Evolutionary conservation across 306 rosid genomes (phyloP).

Genomic region (Inga laurina): DNA sequence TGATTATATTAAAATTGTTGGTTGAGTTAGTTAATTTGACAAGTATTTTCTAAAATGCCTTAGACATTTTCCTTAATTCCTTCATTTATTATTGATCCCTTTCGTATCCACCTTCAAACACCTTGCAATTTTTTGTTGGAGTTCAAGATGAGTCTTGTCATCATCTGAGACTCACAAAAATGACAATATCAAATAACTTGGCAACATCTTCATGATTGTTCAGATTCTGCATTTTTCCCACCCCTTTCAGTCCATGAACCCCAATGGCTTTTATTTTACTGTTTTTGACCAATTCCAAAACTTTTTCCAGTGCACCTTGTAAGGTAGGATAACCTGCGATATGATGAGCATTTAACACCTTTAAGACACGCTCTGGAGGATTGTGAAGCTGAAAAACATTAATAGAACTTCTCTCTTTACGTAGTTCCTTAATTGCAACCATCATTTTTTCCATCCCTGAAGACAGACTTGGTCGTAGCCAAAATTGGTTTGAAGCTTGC

Average conservation of each 20-base stretch:
- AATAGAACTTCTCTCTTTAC: neutral
- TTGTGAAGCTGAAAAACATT: neutral
- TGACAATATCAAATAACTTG: conserved; percentile 9
- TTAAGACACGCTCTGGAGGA: neutral
- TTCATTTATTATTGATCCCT: neutral
- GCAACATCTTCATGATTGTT: neutral
- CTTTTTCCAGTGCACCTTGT: neutral
- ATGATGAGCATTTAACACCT: neutral
- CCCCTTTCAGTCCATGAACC: neutral
- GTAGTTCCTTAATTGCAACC: neutral
- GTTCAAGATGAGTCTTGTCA: neutral
- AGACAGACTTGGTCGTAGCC: neutral
- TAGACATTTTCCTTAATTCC: no score
- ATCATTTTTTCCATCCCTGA: neutral
- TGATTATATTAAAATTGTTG: no score
- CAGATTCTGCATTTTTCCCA: conserved; percentile 1
- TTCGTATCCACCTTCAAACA: neutral
- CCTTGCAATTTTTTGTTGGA: conserved; percentile 1
- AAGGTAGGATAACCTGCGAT: neutral
- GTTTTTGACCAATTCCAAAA: neutral
- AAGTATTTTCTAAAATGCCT: no score
- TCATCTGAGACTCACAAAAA: neutral
- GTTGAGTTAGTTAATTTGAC: no score
- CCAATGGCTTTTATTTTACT: neutral
- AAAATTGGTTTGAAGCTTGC: neutral